Base-by-base conservation (phyloP, 108 stramenopile genomes). In the Fragilariopsis cylindrus region DNA sequence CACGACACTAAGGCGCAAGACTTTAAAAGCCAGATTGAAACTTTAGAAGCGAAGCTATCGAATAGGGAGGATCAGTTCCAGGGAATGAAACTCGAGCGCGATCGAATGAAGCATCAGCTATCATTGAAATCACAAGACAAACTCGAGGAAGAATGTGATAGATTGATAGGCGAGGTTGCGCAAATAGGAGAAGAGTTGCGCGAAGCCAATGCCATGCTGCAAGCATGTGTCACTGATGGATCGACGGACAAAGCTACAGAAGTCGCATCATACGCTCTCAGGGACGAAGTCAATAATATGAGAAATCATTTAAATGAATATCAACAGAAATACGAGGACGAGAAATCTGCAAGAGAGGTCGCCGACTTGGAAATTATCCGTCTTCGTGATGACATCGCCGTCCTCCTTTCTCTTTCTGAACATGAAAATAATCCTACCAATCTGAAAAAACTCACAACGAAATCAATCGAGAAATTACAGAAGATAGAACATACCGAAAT, bases 151-250 rank as follows among this genome's bases (percentile, higher is more conserved):
- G 86, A 87, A 48, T 45, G 80, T 7, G 53, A 79, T 18, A 70
- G 86, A 16, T 76, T 82, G 49, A 83, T 77, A 44, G 62, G 70
- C 48, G 65, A 88, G 50, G 52, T 86, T 21, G 75, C 73, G 43
- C 81, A 88, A 60, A 47, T 91, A 30, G 78, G 89, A 65, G 85
- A 88, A 55, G 90, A 91, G 69, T 74, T 91, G 16, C 67, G 81
- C 4, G 77, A 83, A 72, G 79, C 87, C 3, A 87, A 87, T 46
- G 83, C 84, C 49, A 81, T 84, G 53, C 52, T 94, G 21, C 90
- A 87, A 64, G 74, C 89, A 40, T 81, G 77, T 70, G 68, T 90
- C 0, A 94, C 90, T 13, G 89, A 94, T 73, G 87, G 85, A 73
- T 75, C 87, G n/a, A 81, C 88, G 45, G 85, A 79, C 7, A 84